Percentiles rank a stretch among this genome's conserved stretches.
Evolutionary conservation across 768 basidiomycete species (phyloP).

Genomic region (Epithele typhae): DNA sequence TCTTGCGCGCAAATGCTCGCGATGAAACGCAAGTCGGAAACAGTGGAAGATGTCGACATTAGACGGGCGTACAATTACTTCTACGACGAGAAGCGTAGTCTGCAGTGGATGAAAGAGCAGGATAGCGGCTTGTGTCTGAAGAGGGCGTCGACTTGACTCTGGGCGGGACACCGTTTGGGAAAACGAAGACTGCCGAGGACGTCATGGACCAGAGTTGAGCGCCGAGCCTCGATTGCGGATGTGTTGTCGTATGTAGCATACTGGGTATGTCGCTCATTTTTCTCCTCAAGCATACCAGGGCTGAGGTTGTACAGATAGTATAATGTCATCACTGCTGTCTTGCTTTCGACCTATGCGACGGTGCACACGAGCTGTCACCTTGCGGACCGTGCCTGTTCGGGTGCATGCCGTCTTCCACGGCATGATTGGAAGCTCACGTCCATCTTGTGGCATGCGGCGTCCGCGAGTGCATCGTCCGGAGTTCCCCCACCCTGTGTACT

Average conservation of each 20-base stretch:
- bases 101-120: conserved; percentile 88
- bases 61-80: conserved; percentile 83
- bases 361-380: neutral
- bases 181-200: conserved; percentile 3
- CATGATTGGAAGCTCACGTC: no score
- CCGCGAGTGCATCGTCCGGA: no score
- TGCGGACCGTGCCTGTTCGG: no score
- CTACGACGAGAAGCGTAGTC: conserved; percentile 89
- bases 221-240: neutral
- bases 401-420: no score
- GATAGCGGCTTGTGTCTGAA: conserved; percentile 73
- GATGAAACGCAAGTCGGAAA: conserved; percentile 72
- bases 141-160: conserved; percentile 44
- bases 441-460: no score
- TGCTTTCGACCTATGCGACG: neutral
- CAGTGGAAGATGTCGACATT: conserved; percentile 84
- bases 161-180: conserved; percentile 1
- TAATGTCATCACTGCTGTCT: conserved; percentile 1
- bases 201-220: conserved; percentile 35
- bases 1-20: conserved; percentile 88
- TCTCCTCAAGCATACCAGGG: no score
- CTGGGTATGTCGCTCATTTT: neutral
- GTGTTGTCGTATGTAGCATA: conserved; percentile 3
- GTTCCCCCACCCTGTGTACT: conserved; percentile 2
- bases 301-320: no score